Evolutionary conservation across 2,329 filamentous ascomycete genomes (phyloP), one percentile per base, ranked within the genome.

Genomic region (Nothopassalora personata): DNA sequence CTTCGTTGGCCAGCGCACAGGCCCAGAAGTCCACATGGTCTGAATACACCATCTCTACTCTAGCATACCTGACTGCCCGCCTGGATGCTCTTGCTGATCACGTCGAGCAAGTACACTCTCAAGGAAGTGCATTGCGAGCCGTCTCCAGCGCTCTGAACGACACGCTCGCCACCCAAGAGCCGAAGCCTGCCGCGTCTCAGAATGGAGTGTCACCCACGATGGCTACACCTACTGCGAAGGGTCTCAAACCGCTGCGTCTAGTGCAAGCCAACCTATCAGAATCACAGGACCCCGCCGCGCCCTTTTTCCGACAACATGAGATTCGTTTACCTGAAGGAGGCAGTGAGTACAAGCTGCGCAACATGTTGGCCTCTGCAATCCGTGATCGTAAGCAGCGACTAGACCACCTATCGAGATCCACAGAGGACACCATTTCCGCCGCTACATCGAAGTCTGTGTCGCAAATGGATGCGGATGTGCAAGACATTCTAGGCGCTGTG

Each of bases 1-100:
- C 72, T 9, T 71, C 71, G 27, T 71, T 74, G 30, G 66, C 68
- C 31, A 73, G 77, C 49, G 64, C 67, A 27, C 64, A 62, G 18
- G 67, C 69, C 45, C 71, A 76, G 36, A 71, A 72, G 31, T 69
- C 68, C 13, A 71, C 73, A 39, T 79, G 76, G 76, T 64, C 75
- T 13, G 72, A 74, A 50, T 80, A 80, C 60, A 73, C 79, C 54
- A 56, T 72, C 64, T 45, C 72, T 1, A 76, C 74, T 2, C 66
- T 80, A 6, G 68, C 77, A 13, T 77, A 78, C 58, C 74, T 80
- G 67, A 68, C 68, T 4, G 55, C 64, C 5, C 67, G 71, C 11
- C 63, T 73, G 3, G 68, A 72, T 27, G 63, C 63, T 2, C 57
- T 72, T 13, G 63, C 63, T 15, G 60, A 67, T 2, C 67, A 70